A percentile compares a stretch with the other conserved stretches of the same genome.
Conservation (phyloP, 306 rosid species). For the Mucuna pruriens region DNA sequence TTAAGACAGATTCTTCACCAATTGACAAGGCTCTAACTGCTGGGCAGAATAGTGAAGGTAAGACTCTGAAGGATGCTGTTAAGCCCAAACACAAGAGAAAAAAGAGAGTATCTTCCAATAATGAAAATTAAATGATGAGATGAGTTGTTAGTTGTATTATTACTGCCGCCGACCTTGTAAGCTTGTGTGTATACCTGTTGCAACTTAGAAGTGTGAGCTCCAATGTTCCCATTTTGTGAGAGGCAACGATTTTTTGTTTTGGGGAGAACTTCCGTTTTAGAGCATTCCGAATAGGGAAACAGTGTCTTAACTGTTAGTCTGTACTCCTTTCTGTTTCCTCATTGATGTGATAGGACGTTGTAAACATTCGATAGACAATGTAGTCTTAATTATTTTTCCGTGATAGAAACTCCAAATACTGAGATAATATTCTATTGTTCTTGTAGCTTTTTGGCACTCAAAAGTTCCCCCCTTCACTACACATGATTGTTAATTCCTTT, state of each 20-base stretch:
- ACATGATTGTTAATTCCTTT: background rate
- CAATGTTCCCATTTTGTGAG: background rate
- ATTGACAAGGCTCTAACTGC: conserved; percentile 36
- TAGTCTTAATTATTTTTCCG: background rate
- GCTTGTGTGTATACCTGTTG: background rate
- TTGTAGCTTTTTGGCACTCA: background rate
- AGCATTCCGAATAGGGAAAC: background rate
- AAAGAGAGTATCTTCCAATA: conserved; percentile 52
- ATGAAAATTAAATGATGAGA: conserved; percentile 55
- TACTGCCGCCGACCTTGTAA: conserved; percentile 15
- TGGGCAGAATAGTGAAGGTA: conserved; percentile 51
- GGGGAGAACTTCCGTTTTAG: background rate
- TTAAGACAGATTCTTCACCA: conserved; percentile 38
- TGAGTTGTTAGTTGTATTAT: background rate
- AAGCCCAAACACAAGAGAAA: conserved; percentile 73
- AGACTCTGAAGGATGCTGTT: conserved; percentile 82
- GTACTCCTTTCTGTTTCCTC: background rate
- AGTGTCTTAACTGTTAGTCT: background rate
- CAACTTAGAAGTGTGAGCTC: background rate
- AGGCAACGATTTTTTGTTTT: background rate
- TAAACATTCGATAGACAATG: conserved; percentile 19
- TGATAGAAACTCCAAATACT: background rate
- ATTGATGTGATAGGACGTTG: background rate
- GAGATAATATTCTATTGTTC: background rate
- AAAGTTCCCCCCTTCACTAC: background rate